Evolutionary conservation across 192 early-diverging fungal species (phyloP).

Genomic region (Dissophora globulifera): DNA sequence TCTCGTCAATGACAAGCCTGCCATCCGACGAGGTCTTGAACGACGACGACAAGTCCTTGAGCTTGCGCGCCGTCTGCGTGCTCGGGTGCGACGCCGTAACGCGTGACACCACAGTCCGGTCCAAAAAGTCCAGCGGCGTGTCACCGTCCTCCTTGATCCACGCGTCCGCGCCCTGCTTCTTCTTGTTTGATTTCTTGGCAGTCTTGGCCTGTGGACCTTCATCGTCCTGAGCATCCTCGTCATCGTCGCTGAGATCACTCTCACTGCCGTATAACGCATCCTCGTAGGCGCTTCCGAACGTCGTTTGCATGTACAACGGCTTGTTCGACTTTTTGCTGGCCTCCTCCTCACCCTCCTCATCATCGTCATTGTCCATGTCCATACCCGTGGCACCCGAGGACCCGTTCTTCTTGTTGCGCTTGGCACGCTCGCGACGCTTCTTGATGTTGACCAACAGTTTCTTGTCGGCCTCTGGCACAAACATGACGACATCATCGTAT

Average conservation of each 20-base stretch:
- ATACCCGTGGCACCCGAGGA: slow-evolving; percentile 32
- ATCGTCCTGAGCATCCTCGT: slow-evolving; percentile 69
- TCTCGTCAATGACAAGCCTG: slow-evolving; percentile 83
- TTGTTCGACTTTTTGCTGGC: slow-evolving; percentile 53
- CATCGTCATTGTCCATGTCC: slow-evolving; percentile 36
- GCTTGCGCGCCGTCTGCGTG: slow-evolving; percentile 44
- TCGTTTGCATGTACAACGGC: slow-evolving; percentile 63
- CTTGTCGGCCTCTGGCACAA: slow-evolving; percentile 87
- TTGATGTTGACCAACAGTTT: slow-evolving; percentile 94
- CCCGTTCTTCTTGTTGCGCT: slow-evolving; percentile 74
- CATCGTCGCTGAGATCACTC: slow-evolving; percentile 87
- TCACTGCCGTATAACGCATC: slow-evolving; percentile 93
- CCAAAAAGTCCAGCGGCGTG: slow-evolving; percentile 90
- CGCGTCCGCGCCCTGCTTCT: slow-evolving; percentile 41
- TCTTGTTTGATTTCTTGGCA: slow-evolving; percentile 53
- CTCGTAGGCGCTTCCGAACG: slow-evolving; percentile 82
- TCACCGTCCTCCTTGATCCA: slow-evolving; percentile 79
- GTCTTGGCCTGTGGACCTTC: slow-evolving; percentile 9
- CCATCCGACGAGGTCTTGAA: slow-evolving; percentile 83
- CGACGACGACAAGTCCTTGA: slow-evolving; percentile 55
- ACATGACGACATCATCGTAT: slow-evolving; percentile 80
- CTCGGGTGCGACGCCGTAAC: slow-evolving; percentile 58
- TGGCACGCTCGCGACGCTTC: slow-evolving; percentile 86
- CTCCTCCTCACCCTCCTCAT: slow-evolving; percentile 63
- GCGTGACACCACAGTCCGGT: slow-evolving; percentile 80